Evolutionary conservation across 148 eudicot species (phyloP).

Genomic region (Gaultheria prostrata): DNA sequence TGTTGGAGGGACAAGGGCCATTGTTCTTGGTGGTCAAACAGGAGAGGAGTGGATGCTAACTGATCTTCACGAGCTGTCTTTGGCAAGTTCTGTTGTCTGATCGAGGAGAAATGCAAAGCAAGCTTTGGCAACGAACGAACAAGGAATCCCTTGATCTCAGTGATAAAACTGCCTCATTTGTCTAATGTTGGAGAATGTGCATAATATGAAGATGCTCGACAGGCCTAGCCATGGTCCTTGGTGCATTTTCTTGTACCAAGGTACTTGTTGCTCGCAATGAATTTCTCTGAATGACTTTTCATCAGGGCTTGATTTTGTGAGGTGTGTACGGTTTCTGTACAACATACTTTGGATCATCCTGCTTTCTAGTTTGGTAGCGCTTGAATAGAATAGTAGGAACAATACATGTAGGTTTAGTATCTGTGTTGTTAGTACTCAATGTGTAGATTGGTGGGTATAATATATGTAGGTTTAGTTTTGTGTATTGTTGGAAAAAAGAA

Average conservation of each 20-base stretch:
- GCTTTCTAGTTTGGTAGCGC: conserved; percentile 23
- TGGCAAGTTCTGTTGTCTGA: conserved; percentile 54
- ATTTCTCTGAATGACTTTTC: conserved; percentile 21
- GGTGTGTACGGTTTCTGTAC: conserved; percentile 34
- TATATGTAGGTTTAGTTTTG: conserved; percentile 9
- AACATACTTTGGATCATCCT: conserved; percentile 17
- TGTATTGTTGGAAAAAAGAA: conserved; percentile 8
- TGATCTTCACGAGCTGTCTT: conserved; percentile 79
- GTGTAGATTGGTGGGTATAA: conserved; percentile 4
- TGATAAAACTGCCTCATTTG: conserved; percentile 1
- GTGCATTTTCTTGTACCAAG: conserved; percentile 24
- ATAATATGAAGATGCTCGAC: conserved; percentile 16
- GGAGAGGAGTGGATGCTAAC: conserved; percentile 96
- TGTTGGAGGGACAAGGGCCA: conserved; percentile 96
- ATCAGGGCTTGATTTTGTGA: conserved; percentile 31
- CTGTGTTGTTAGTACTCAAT: conserved; percentile 18
- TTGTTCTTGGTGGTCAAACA: conserved; percentile 92
- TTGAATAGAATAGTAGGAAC: conserved; percentile 20
- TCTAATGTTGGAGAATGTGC: conserved; percentile 2
- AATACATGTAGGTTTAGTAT: conserved; percentile 23
- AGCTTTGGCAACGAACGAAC: conserved; percentile 6
- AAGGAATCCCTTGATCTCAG: conserved; percentile 5
- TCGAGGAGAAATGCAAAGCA: conserved; percentile 14
- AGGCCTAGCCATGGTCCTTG: conserved; percentile 4
- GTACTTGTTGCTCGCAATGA: conserved; percentile 18